These are phyloP conservation scores for Botrytis sinoallii DNA, from an alignment of 2,329 filamentous ascomycete species.

Conservation along the genomic window DNA sequence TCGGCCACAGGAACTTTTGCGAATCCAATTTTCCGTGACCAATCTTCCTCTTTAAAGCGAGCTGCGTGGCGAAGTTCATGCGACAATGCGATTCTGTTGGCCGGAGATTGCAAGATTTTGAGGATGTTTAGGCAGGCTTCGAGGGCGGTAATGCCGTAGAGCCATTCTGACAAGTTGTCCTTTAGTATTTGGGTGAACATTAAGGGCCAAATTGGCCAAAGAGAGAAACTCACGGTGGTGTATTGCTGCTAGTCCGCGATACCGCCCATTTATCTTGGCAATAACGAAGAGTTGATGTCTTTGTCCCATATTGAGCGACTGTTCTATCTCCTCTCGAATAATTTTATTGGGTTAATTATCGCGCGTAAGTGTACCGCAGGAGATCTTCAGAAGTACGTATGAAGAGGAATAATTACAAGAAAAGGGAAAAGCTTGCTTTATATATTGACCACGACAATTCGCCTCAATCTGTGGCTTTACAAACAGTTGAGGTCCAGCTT, in stretches of 20 bases:
- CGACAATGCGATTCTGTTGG: constrained; percentile 26
- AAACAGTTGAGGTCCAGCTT: background rate
- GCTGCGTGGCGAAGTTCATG: constrained; percentile 24
- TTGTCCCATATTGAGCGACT: constrained; percentile 29
- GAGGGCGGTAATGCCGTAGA: constrained; percentile 18
- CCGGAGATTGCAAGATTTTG: constrained; percentile 24
- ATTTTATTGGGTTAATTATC: background rate
- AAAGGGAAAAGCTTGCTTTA: background rate
- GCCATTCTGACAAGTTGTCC: background rate
- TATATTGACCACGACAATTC: background rate
- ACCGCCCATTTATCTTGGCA: constrained; percentile 28
- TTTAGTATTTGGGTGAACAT: background rate
- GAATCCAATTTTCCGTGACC: background rate
- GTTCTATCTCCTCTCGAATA: background rate
- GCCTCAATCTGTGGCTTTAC: background rate
- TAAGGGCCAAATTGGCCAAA: background rate
- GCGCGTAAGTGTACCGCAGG: background rate
- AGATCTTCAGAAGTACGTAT: background rate
- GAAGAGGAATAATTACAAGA: background rate
- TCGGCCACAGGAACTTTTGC: background rate
- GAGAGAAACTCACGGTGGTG: constrained; percentile 18
- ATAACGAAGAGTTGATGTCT: constrained; percentile 35
- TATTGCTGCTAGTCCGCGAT: constrained; percentile 32
- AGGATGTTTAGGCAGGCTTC: constrained; percentile 20
- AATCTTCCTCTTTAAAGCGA: background rate